phyloP scores from a whole-genome alignment of 2,329 filamentous ascomycete species.

The Tolypocladium nubicola region DNA sequence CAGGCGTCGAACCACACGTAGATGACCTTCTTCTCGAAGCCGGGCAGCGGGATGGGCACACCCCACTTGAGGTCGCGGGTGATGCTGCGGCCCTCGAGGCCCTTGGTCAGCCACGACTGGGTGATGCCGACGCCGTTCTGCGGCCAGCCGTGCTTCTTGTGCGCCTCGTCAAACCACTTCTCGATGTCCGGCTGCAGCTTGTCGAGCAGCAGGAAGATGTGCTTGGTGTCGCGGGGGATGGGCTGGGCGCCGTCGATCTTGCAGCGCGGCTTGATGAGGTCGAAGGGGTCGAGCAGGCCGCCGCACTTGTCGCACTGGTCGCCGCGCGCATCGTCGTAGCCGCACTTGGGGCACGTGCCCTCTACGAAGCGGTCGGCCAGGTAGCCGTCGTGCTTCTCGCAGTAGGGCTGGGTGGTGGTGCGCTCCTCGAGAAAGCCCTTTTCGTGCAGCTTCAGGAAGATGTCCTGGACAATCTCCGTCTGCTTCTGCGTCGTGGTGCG shows the following conservation, averaged over 20 bases:
- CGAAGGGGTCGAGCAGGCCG: constrained; percentile 58
- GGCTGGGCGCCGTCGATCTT: constrained; percentile 83
- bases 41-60: constrained; percentile 40
- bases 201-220: constrained; percentile 82
- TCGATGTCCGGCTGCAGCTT: constrained; percentile 68
- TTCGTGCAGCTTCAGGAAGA: constrained; percentile 78
- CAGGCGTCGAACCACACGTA: constrained; percentile 93
- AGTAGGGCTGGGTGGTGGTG: constrained; percentile 83
- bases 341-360: constrained; percentile 66
- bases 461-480: constrained; percentile 84
- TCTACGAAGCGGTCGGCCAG: constrained; percentile 81
- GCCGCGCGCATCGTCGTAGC: constrained; percentile 59
- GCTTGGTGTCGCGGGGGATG: constrained; percentile 72
- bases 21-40: constrained; percentile 58
- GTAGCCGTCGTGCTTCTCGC: constrained; percentile 65
- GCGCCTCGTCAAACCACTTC: constrained; percentile 65
- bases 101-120: constrained; percentile 71
- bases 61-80: constrained; percentile 93
- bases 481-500: constrained; percentile 83
- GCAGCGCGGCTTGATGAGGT: constrained; percentile 77
- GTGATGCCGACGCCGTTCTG: constrained; percentile 68
- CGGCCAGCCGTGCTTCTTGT: constrained; percentile 66
- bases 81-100: constrained; percentile 77
- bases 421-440: constrained; percentile 85
- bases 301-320: constrained; percentile 72